Percentiles rank a stretch among this genome's conserved stretches.
phyloP scores from a whole-genome alignment of 345 rosid species.

The sweet orange (Citrus sinensis) region DNA sequence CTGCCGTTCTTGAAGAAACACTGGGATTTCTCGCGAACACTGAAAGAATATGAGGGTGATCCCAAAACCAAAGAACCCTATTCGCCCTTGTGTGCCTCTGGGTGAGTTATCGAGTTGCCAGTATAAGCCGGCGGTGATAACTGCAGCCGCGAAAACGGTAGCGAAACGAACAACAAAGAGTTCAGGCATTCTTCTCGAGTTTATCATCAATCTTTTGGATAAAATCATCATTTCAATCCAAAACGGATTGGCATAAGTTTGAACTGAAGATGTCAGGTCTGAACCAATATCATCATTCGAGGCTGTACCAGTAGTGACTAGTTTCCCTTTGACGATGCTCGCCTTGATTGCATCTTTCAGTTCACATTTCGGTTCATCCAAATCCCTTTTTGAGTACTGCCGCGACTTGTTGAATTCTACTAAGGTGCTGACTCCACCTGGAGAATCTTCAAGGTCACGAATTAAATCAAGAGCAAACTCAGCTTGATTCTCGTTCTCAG shows the following conservation, averaged over 20 bases:
- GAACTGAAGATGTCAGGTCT: conserved; percentile 43
- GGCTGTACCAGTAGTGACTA: conserved; percentile 40
- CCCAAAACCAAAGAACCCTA: conserved; percentile 88
- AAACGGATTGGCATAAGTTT: conserved; percentile 67
- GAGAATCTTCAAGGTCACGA: conserved; percentile 73
- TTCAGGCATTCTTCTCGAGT: conserved; percentile 82
- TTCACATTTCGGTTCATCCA: conserved; percentile 25
- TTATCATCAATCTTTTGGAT: conserved; percentile 55
- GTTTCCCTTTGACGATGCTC: conserved; percentile 72
- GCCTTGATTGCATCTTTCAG: conserved; percentile 80
- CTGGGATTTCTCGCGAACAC: conserved; percentile 87
- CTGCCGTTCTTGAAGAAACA: conserved; percentile 81
- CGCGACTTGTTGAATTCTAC: conserved; percentile 78
- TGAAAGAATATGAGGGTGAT: conserved; percentile 92
- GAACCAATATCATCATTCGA: conserved; percentile 8
- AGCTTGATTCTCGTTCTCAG: conserved; percentile 74
- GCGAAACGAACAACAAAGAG: conserved; percentile 69
- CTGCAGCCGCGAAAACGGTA: conserved; percentile 66
- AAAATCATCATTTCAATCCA: conserved; percentile 81
- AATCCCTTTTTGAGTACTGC: conserved; percentile 28
- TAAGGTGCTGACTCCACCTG: conserved; percentile 55
- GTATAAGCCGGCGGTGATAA: conserved; percentile 77
- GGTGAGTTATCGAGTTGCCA: conserved; percentile 77
- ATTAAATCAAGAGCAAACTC: conserved; percentile 86
- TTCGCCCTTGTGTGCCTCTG: conserved; percentile 69